Evolutionary conservation across 2,329 filamentous ascomycete species (phyloP).

Genomic region (Claviceps pusilla): DNA sequence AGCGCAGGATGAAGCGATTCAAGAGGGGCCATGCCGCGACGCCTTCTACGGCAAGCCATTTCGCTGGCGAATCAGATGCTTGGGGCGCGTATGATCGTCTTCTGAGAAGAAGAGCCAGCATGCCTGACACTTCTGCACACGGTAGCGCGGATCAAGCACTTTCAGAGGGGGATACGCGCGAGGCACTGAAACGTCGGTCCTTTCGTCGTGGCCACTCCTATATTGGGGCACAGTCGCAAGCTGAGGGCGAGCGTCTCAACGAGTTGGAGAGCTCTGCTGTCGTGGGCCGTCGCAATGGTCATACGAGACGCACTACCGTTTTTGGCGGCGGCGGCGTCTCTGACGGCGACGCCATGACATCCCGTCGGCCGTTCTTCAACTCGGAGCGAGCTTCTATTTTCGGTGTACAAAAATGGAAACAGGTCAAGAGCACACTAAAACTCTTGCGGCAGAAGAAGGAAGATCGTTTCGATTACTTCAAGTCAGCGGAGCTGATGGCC

Average conservation of each 20-base stretch:
- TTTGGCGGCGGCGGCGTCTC: slow-evolving; percentile 50
- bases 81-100: slow-evolving; percentile 29
- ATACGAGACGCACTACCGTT: slow-evolving; percentile 51
- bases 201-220: slow-evolving; percentile 45
- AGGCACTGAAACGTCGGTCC: slow-evolving; percentile 36
- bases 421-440: slow-evolving; percentile 80
- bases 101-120: slow-evolving; percentile 50
- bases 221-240: slow-evolving; percentile 33
- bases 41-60: slow-evolving; percentile 47
- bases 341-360: slow-evolving; percentile 44
- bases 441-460: slow-evolving; percentile 66
- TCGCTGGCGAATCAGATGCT: slow-evolving; percentile 26
- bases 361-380: slow-evolving; percentile 41
- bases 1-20: slow-evolving; percentile 46
- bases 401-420: slow-evolving; percentile 74
- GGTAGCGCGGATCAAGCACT: slow-evolving; percentile 46
- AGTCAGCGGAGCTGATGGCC: slow-evolving; percentile 91
- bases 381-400: slow-evolving; percentile 57
- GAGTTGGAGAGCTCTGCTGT: slow-evolving; percentile 35
- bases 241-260: slow-evolving; percentile 31
- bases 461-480: slow-evolving; percentile 81
- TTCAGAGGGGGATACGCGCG: slow-evolving; percentile 62
- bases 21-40: slow-evolving; percentile 44
- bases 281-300: slow-evolving; percentile 39
- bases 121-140: slow-evolving; percentile 36